Conservation (phyloP, 1,284 basidiomycete species). For the Leucoagaricus sp. region DNA sequence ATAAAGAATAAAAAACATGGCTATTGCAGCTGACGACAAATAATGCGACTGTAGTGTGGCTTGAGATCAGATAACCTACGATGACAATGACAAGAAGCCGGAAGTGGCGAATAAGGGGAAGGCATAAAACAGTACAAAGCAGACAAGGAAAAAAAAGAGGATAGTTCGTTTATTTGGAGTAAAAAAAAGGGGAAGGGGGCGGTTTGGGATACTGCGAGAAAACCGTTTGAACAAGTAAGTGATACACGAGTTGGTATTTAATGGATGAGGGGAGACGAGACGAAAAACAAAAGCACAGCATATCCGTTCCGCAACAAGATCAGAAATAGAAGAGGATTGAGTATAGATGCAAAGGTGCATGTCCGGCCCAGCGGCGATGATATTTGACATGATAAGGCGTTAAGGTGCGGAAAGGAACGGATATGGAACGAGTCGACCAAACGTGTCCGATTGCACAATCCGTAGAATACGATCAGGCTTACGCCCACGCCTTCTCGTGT, state of each 20-base stretch:
- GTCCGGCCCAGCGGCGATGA: slow-evolving; percentile 39
- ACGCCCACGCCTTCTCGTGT: slow-evolving; percentile 65
- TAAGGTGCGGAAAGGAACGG: slow-evolving; percentile 21
- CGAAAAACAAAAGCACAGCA: background rate
- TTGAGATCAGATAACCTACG: slow-evolving; percentile 34
- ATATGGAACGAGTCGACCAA: slow-evolving; percentile 15
- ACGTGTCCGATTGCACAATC: slow-evolving; percentile 3
- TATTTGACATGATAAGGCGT: slow-evolving; percentile 24
- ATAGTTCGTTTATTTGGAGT: slow-evolving; percentile 16
- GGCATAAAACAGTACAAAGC: slow-evolving; percentile 24
- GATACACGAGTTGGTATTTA: slow-evolving; percentile 10
- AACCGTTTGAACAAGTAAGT: slow-evolving; percentile 17
- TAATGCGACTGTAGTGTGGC: slow-evolving; percentile 37
- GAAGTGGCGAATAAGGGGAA: slow-evolving; percentile 17
- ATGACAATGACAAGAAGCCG: slow-evolving; percentile 19
- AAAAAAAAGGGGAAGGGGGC: slow-evolving; percentile 17
- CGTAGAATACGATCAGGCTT: slow-evolving; percentile 24
- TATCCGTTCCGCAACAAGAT: slow-evolving; percentile 9
- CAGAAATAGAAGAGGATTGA: slow-evolving; percentile 4
- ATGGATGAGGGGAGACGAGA: background rate
- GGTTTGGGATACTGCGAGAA: slow-evolving; percentile 17
- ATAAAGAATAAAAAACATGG: slow-evolving; percentile 17
- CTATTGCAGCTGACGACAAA: slow-evolving; percentile 45
- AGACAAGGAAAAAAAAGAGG: slow-evolving; percentile 15
- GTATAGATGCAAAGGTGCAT: slow-evolving; percentile 19